Percentiles rank a stretch among this genome's conserved stretches.
Evolutionary conservation across 176 grass and related monocot genomes (phyloP).

Genomic region (Dendrocalamus sinicus): DNA sequence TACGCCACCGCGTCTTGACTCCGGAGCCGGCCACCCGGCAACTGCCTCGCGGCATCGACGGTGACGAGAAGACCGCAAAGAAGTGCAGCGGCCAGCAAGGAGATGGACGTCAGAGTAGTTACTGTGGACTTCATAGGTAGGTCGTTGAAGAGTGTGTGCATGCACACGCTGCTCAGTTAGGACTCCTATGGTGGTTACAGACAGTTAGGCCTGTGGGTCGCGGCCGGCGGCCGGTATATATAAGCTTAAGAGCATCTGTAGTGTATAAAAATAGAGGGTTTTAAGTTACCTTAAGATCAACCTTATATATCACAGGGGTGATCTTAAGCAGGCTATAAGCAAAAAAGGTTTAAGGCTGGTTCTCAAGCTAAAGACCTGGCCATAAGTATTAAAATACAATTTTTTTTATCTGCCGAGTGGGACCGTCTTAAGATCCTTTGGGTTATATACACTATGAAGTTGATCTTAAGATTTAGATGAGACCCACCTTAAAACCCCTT

Average conservation of each 20-base stretch:
- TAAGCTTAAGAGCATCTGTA: not conserved
- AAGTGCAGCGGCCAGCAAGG: slow-evolving; percentile 11
- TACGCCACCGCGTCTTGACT: slow-evolving; percentile 23
- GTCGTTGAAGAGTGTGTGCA: not conserved
- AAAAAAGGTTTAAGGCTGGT: too few relatives aligned
- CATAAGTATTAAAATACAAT: too few relatives aligned
- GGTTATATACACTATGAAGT: too few relatives aligned
- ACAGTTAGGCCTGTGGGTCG: slow-evolving; percentile 11
- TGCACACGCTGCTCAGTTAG: not conserved
- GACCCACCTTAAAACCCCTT: too few relatives aligned
- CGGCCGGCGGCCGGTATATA: not conserved
- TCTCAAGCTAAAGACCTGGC: too few relatives aligned
- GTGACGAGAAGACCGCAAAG: slow-evolving; percentile 26
- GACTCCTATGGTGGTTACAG: not conserved
- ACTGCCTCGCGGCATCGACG: slow-evolving; percentile 19
- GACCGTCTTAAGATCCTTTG: too few relatives aligned
- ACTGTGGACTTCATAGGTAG: slow-evolving; percentile 24
- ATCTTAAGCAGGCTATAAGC: too few relatives aligned
- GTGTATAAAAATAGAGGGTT: too few relatives aligned
- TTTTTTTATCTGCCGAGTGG: too few relatives aligned
- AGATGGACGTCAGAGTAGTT: not conserved
- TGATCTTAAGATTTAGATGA: too few relatives aligned
- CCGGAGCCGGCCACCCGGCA: not conserved
- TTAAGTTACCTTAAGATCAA: too few relatives aligned
- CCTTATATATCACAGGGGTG: too few relatives aligned